Conservation (phyloP, 176 grass and related monocot genomes). For the Carex parvula region DNA sequence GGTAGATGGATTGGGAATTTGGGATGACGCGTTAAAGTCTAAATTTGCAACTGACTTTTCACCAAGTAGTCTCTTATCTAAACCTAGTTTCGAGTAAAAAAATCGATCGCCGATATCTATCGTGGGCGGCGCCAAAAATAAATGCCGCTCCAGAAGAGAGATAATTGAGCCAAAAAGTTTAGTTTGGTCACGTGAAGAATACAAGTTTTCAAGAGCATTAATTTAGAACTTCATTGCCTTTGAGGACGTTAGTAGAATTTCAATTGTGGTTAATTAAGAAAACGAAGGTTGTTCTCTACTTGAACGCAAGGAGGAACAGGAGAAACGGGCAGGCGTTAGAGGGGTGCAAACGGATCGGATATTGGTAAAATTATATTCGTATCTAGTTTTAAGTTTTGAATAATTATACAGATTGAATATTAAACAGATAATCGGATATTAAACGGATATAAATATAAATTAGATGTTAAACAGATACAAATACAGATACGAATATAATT, state of each 20-base stretch:
- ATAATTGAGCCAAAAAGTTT: background rate
- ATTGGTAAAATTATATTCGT: too few species aligned
- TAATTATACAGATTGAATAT: too few species aligned
- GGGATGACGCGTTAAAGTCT: slow-evolving; percentile 10
- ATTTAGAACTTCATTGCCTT: background rate
- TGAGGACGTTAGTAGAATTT: background rate
- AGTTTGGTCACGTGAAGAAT: background rate
- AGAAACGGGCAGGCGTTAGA: too few species aligned
- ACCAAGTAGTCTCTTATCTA: background rate
- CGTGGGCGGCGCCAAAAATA: background rate
- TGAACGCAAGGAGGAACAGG: too few species aligned
- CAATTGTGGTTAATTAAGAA: background rate
- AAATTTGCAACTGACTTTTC: background rate
- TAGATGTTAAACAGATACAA: too few species aligned
- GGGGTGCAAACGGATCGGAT: too few species aligned
- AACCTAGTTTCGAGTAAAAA: background rate
- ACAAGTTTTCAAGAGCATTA: too few species aligned
- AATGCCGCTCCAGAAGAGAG: background rate
- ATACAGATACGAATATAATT: too few species aligned
- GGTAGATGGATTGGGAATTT: background rate
- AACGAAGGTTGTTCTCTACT: too few species aligned
- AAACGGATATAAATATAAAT: too few species aligned
- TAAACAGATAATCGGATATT: too few species aligned
- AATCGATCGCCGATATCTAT: background rate
- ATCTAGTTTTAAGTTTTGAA: too few species aligned